Percentiles rank a stretch among this genome's conserved stretches.
These are phyloP conservation scores for Triticum monococcum DNA, from an alignment of 176 grass and related monocot species.

Conservation along the genomic window DNA sequence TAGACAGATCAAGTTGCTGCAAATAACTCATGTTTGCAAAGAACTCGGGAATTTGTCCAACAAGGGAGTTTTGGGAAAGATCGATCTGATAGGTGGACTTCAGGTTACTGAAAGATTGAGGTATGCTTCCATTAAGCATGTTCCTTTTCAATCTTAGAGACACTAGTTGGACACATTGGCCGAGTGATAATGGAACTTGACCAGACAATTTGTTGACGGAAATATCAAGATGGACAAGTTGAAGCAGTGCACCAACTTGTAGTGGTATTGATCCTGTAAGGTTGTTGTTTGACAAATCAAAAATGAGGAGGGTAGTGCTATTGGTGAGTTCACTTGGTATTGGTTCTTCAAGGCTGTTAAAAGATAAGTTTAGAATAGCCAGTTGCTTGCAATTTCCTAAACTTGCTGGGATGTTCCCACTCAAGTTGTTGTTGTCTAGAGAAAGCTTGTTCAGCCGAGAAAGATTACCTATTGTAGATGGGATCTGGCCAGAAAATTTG, in stretches of 20 bases:
- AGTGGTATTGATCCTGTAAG: neutral
- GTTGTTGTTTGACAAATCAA: no score
- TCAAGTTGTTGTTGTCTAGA: conserved; percentile 17
- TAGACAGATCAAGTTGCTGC: neutral
- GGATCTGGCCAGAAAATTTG: conserved; percentile 39
- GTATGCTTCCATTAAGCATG: neutral
- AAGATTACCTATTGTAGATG: conserved; percentile 29
- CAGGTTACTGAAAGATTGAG: neutral
- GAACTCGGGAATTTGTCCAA: neutral
- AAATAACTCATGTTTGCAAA: neutral
- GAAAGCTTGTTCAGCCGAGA: conserved; percentile 10
- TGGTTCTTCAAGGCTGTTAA: no score
- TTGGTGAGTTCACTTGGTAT: no score
- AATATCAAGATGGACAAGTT: neutral
- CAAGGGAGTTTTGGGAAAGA: neutral
- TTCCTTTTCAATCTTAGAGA: neutral
- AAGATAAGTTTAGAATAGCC: neutral
- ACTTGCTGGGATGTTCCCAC: neutral
- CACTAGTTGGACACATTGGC: neutral
- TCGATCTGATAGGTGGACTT: neutral
- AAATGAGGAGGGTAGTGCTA: no score
- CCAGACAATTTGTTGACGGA: neutral
- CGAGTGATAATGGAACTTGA: neutral
- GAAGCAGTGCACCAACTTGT: neutral
- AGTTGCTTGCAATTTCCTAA: neutral